These are phyloP conservation scores for Petrea volubilis DNA, from an alignment of 257 asterid genomes.

Conservation along the genomic window DNA sequence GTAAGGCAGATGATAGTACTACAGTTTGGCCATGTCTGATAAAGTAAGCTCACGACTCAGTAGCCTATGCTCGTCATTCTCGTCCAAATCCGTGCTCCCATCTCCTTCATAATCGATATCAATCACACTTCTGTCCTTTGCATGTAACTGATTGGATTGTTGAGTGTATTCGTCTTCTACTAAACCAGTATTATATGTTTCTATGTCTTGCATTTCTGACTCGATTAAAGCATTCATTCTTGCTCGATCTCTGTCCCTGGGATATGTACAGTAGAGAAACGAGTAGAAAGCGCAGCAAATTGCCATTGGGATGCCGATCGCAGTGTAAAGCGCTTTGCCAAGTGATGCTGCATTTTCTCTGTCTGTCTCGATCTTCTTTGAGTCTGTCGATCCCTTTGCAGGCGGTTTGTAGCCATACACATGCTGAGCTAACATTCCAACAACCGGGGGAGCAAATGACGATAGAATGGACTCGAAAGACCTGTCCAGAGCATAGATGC, in stretches of 20 bases:
- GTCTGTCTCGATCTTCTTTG: constrained; percentile 50
- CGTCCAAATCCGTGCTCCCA: constrained; percentile 36
- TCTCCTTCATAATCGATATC: constrained; percentile 43
- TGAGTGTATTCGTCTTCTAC: constrained; percentile 33
- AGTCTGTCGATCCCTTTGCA: constrained; percentile 39
- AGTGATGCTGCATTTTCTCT: constrained; percentile 82
- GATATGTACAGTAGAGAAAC: constrained; percentile 73
- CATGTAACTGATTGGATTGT: constrained; percentile 25
- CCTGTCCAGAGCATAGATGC: constrained; percentile 78
- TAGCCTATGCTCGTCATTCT: constrained; percentile 55
- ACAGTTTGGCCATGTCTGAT: constrained; percentile 29
- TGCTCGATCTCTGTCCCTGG: constrained; percentile 82
- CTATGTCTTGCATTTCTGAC: constrained; percentile 53
- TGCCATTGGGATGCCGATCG: constrained; percentile 78
- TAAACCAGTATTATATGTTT: constrained; percentile 26
- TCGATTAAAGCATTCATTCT: constrained; percentile 67
- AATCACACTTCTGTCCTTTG: constrained; percentile 37
- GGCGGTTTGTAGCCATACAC: constrained; percentile 70
- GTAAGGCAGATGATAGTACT: neutral
- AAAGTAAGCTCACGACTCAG: constrained; percentile 30
- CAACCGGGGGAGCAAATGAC: constrained; percentile 88
- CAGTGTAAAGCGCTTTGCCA: constrained; percentile 88
- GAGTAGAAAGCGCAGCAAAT: constrained; percentile 71
- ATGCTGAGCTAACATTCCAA: constrained; percentile 71
- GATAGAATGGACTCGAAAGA: constrained; percentile 80